A percentile compares a stretch with the other conserved stretches of the same genome.
These are phyloP conservation scores for Serendipita sp. DNA, from an alignment of 768 basidiomycete genomes.

Conservation along the genomic window DNA sequence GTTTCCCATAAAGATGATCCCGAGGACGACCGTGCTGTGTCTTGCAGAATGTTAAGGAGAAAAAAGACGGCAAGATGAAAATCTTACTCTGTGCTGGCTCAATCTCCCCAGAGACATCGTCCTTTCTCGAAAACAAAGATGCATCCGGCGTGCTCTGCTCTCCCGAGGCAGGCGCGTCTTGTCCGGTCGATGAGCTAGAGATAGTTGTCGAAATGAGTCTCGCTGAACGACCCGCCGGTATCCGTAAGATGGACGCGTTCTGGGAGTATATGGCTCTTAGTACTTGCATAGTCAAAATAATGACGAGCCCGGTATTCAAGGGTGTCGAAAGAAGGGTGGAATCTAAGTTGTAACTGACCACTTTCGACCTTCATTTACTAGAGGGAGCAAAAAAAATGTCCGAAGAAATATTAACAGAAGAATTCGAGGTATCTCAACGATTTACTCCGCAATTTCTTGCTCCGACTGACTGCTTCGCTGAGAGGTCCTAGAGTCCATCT, in stretches of 20 bases:
- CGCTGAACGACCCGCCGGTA: background rate
- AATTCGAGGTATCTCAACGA: conserved; percentile 56
- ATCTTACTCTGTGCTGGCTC: too few species aligned
- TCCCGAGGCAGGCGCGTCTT: too few species aligned
- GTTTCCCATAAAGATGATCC: too few species aligned
- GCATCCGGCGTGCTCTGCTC: too few species aligned
- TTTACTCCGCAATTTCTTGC: conserved; percentile 11
- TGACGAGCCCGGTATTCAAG: background rate
- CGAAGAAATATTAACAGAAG: conserved; percentile 55
- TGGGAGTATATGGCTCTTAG: background rate
- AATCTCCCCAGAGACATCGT: too few species aligned
- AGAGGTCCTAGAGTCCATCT: conserved; percentile 89
- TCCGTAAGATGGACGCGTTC: background rate
- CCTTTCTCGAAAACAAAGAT: too few species aligned
- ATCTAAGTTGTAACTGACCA: background rate
- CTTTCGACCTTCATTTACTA: background rate
- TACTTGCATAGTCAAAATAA: background rate
- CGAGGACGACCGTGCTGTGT: too few species aligned
- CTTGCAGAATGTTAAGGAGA: too few species aligned
- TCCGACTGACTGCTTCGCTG: background rate
- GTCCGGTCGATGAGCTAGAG: too few species aligned
- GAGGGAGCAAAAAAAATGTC: background rate
- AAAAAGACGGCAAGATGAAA: too few species aligned
- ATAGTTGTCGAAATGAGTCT: background rate
- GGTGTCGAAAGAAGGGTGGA: background rate